Conservation (phyloP, 371 early-diverging fungal genomes). For the Rhizopus microsporus region DNA sequence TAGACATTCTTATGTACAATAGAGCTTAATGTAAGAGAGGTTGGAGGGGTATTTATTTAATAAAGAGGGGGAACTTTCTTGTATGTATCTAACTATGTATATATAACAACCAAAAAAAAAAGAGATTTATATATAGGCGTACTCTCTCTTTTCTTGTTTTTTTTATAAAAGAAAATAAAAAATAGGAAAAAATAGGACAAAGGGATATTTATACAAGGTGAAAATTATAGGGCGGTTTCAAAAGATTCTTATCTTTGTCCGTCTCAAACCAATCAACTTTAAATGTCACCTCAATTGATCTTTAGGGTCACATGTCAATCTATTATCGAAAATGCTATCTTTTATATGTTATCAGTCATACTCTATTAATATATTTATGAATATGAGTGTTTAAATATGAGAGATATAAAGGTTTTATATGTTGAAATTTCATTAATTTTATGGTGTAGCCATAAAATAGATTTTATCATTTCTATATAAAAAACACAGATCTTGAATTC, state of each 20-base stretch:
- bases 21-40: conserved; percentile 6
- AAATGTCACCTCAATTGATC: background rate
- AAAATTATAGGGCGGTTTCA: too few relatives aligned
- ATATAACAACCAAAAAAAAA: background rate
- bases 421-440: background rate
- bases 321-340: background rate
- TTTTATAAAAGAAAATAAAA: background rate
- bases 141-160: background rate
- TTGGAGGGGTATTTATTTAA: conserved; percentile 9
- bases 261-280: background rate
- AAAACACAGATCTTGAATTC: background rate
- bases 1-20: conserved; percentile 8
- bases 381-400: too few relatives aligned
- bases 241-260: background rate
- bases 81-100: background rate
- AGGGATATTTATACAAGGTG: background rate
- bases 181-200: background rate
- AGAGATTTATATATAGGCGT: background rate
- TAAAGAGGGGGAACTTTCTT: background rate
- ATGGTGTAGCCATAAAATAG: background rate
- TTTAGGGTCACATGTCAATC: conserved; percentile 1
- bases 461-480: too few relatives aligned
- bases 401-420: background rate
- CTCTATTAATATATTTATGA: background rate
- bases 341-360: background rate